A percentile compares a stretch with the other conserved stretches of the same genome.
Conservation (phyloP, 208 protist genomes). For the Leishmania guyanensis region DNA sequence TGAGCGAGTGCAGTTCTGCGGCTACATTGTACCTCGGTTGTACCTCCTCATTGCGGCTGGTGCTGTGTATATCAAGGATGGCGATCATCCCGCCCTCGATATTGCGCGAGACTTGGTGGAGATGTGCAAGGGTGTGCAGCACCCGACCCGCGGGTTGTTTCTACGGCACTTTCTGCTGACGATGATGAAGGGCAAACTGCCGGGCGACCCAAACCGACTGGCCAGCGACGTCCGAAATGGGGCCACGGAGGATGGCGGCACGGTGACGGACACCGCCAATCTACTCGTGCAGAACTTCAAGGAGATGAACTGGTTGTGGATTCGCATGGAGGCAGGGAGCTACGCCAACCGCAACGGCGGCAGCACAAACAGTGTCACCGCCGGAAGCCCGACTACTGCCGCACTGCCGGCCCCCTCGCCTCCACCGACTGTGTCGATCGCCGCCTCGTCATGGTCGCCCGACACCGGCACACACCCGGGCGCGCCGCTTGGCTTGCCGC, state of each 20-base stretch:
- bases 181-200: constrained; percentile 96
- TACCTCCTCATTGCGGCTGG: constrained; percentile 98
- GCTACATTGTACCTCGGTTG: constrained; percentile 97
- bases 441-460: not conserved
- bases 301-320: constrained; percentile 99
- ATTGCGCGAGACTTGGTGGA: constrained; percentile 98
- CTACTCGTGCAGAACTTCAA: constrained; percentile 98
- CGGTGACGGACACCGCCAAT: constrained; percentile 91
- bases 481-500: constrained; percentile 11
- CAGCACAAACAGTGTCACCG: constrained; percentile 23
- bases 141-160: constrained; percentile 98
- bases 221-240: not conserved
- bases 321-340: constrained; percentile 97
- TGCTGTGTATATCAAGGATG: constrained; percentile 93
- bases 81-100: constrained; percentile 90
- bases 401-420: not conserved
- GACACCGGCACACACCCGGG: not conserved
- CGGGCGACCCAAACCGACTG: constrained; percentile 83
- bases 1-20: constrained; percentile 97
- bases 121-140: constrained; percentile 99
- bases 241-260: constrained; percentile 54
- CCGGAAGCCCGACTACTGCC: not conserved
- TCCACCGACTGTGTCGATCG: not conserved
- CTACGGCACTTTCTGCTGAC: constrained; percentile 97
- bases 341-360: constrained; percentile 36